Evolutionary conservation across 2,329 filamentous ascomycete species (phyloP), one percentile per base, ranked within the genome.

Genomic region (Trichophyton schoenleinii): DNA sequence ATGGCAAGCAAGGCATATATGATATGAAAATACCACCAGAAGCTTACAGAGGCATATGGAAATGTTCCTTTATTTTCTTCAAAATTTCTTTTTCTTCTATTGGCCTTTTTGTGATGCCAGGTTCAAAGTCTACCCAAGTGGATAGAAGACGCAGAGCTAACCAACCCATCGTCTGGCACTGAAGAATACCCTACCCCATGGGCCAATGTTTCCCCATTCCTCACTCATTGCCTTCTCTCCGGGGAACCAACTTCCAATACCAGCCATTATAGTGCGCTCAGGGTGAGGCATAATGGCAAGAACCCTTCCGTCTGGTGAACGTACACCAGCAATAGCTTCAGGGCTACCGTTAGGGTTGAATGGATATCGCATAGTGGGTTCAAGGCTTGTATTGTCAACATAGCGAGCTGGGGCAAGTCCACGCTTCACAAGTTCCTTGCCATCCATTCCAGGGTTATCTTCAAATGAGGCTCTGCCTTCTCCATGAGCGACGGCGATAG

Each of bases 251-350:
- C 88, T 92, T 57, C 81, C 84, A 63, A 91, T 86, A 62, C 89
- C 88, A 62, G 84, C 84, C 78, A 95, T 78, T 62, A 95, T 85
- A 15, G 89, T 95, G n/a, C 91, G 83, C 77, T 96, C 91, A 0
- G 91, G 91, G 73, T 96, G 91, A 64, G 91, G 91, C 91, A 96
- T 96, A 77, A 96, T 83, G 5, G 90, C 90, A 67, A 96, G 74
- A 0, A 95, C 88, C 62, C 89, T 82, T 11, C 91, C 91, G 70
- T 95, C 87, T 49, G 78, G 81, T 68, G 83, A 91, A 67, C 87
- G 80, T 28, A 95, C 87, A 70, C 86, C 90, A 0, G 91, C 88
- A 65, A 96, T 87, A 70, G 89, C 91, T 64, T 82, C 80, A 0
- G 89, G 88, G 70, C 87, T 90, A 59, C 91, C 91, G 75, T 95